Base-by-base conservation (phyloP, 1,284 basidiomycete genomes). In the Heliocybe sulcata region DNA sequence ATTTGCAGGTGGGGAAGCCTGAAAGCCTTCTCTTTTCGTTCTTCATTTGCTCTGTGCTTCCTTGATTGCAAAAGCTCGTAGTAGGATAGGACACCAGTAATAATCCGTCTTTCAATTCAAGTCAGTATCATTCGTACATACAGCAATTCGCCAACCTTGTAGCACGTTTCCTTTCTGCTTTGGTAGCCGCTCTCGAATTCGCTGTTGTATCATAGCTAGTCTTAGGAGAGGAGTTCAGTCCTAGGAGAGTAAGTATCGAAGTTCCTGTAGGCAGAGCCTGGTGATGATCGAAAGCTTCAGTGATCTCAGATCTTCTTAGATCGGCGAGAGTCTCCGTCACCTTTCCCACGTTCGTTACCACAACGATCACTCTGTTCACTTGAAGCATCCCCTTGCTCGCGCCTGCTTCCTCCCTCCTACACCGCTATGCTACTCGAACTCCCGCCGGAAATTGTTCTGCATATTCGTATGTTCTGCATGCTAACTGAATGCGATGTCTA, bases 381-480 rank as follows among this genome's bases (percentile, higher is more conserved):
- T 42, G 38, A n/a, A 20, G 38, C 8, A 42, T n/a, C 38, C 12
- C 6, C 33, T 16, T 35, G 33, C 16, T 35, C 33, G 16, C 16
- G 16, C 33, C 38, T 20, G 38, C 16, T 16, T 31, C 4, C 29
- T 31, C 12, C 29, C 38, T 4, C n/a, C 4, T 16, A 42, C n/a
- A 6, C 38, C 38, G 38, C n/a, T 53, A 42, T 53, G 35, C n/a
- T 35, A 23, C 35, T 45, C 4, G 22, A 45, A 11, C 35, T 83
- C 10, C 82, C 83, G 12, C 70, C 76, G 33, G 85, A 87, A 66
- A 68, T 80, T 35, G 59, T 81, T 35, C 72, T 87, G 42, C 69
- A 82, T 60, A 83, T 87, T 35, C 68, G 84, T 84, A 60, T 56
- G 77, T 71, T 51, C 11, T 29, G 26, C 4, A 52, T 31, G 19